Evolutionary conservation across 2,329 filamentous ascomycete genomes (phyloP), one percentile per base, ranked within the genome.

Genomic region (Aureobasidium sp.): DNA sequence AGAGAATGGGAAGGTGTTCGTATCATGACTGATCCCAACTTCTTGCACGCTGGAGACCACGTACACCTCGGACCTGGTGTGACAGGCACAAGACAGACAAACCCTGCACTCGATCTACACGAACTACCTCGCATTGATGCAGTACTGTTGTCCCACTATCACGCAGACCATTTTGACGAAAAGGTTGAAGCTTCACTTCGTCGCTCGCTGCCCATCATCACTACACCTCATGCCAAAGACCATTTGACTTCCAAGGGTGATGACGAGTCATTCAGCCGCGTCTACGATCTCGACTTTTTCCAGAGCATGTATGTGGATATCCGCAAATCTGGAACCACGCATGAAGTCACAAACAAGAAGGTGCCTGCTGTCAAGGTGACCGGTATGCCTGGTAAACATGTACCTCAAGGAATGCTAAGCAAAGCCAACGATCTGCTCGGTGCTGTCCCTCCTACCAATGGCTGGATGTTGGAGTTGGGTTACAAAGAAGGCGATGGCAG

Each of bases 51-150:
- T 1, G 84, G 84, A 33, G 83, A 86, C 66, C 82, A 87, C 65
- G 83, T 87, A 9, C 84, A 87, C 68, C 78, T 87, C 1, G 85
- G 84, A 0, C 84, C 84, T 0, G 84, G 84, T 0, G 83, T 87
- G 1, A 80, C 76, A 2, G 79, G 76, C 0, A 76, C 75, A 25
- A 75, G 84, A 1, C 69, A 71, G 25, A 86, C 80, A 0, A 80
- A 87, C 63, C 84, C 84, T 23, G 81, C 82, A 0, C 75, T 87
- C 17, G 79, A 85, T 60, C 68, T 87, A 5, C 75, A 84, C 50
- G 75, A 82, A 29, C 73, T 87, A 1, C 85, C 85, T 1, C 74
- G 77, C 1, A 75, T 87, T 21, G 83, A 87, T 67, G 73, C 76
- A 0, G 77, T 88, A 2, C 73, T 87, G 33, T 73, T 88, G 1